phyloP scores from a whole-genome alignment of 345 rosid genomes.

The Draba incana region DNA sequence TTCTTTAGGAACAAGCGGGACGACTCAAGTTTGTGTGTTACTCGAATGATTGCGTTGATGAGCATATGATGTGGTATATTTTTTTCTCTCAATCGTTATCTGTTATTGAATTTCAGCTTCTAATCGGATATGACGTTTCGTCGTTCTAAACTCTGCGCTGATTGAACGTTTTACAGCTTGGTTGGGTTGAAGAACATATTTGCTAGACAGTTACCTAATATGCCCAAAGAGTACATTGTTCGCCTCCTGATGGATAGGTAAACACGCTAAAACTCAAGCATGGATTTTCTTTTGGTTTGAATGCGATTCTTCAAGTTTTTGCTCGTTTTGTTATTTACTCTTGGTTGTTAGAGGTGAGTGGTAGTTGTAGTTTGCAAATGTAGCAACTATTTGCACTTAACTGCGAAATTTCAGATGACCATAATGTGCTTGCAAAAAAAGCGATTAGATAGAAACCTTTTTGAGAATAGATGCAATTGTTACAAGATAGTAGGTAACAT shows the following conservation, averaged over 20 bases:
- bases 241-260: constrained; percentile 99
- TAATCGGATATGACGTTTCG: constrained; percentile 6
- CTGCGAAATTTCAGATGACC: not conserved
- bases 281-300: constrained; percentile 14
- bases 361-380: constrained; percentile 1
- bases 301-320: not conserved
- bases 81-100: constrained; percentile 34
- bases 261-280: not conserved
- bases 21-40: constrained; percentile 78
- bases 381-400: not conserved
- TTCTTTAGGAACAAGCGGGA: constrained; percentile 86
- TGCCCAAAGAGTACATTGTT: constrained; percentile 99
- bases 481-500: not conserved
- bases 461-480: constrained; percentile 1
- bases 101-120: constrained; percentile 1
- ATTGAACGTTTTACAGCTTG: constrained; percentile 58
- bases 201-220: constrained; percentile 96
- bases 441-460: not conserved
- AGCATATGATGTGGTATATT: constrained; percentile 99
- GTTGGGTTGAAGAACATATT: constrained; percentile 97
- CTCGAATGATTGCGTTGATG: constrained; percentile 81
- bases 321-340: not conserved
- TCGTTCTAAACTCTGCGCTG: not conserved
- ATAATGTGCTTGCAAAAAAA: not conserved
- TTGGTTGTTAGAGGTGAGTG: not conserved